Evolutionary conservation across 2,329 filamentous ascomycete genomes (phyloP).

Genomic region (Cladosporium cucumerinum): DNA sequence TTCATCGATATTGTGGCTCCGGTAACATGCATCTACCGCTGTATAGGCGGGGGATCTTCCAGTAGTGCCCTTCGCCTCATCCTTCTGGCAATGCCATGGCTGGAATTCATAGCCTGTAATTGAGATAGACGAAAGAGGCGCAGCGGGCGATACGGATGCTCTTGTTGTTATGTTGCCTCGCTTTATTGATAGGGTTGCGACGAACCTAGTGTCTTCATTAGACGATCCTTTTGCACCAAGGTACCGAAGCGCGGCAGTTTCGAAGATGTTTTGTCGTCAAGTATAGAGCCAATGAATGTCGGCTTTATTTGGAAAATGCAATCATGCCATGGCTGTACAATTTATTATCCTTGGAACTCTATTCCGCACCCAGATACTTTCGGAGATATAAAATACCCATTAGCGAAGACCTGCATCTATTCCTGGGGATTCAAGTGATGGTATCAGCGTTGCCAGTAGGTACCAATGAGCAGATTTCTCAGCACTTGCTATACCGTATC

Average conservation of each 20-base stretch:
- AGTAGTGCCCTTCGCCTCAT: background rate
- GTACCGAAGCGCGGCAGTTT: background rate
- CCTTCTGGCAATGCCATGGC: background rate
- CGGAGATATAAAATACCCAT: background rate
- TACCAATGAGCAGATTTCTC: background rate
- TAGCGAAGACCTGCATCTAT: background rate
- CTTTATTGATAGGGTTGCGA: background rate
- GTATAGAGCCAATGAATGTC: background rate
- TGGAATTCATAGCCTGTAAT: background rate
- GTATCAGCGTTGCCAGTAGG: background rate
- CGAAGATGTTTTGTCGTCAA: background rate
- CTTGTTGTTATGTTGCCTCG: background rate
- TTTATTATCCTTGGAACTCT: background rate
- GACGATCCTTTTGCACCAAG: background rate
- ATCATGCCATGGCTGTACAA: background rate
- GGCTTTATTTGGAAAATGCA: background rate
- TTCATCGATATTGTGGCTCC: conserved; percentile 11
- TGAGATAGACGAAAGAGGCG: background rate
- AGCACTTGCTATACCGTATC: background rate
- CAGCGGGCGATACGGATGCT: background rate
- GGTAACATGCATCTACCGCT: background rate
- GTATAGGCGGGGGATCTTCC: conserved; percentile 1
- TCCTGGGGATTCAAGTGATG: background rate
- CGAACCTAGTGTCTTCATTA: background rate
- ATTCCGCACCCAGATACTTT: background rate